phyloP scores from a whole-genome alignment of 768 basidiomycete genomes.

The Termitomyces sp. region DNA sequence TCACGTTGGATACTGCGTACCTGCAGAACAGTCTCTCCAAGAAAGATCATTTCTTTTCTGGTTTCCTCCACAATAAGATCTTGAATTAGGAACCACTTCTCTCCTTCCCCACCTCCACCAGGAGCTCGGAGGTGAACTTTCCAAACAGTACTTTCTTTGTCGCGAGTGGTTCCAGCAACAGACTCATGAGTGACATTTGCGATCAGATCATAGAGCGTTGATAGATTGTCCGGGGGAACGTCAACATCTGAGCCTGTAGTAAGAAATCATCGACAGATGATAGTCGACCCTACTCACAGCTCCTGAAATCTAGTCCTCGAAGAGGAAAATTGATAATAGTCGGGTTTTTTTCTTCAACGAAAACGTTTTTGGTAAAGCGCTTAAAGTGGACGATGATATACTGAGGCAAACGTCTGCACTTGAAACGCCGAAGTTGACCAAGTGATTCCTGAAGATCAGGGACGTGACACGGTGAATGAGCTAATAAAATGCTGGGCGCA shows the following conservation, averaged over 20 bases:
- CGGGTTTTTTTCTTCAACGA: slow-evolving; percentile 98
- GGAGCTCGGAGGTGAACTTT: slow-evolving; percentile 82
- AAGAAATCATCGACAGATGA: slow-evolving; percentile 17
- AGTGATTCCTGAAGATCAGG: slow-evolving; percentile 62
- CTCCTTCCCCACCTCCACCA: slow-evolving; percentile 71
- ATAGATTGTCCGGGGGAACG: slow-evolving; percentile 48
- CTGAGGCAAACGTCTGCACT: slow-evolving; percentile 82
- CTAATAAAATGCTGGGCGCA: slow-evolving; percentile 13
- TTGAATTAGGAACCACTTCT: slow-evolving; percentile 96
- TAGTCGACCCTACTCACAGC: slow-evolving; percentile 57
- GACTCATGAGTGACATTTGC: slow-evolving; percentile 96
- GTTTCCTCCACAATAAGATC: slow-evolving; percentile 96
- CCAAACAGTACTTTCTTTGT: slow-evolving; percentile 90
- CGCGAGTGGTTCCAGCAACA: slow-evolving; percentile 90
- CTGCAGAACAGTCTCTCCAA: slow-evolving; percentile 96
- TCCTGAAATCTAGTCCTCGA: slow-evolving; percentile 85
- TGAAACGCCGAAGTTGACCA: slow-evolving; percentile 83
- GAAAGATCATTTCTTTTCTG: slow-evolving; percentile 96
- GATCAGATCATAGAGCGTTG: slow-evolving; percentile 87
- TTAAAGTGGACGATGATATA: slow-evolving; percentile 96
- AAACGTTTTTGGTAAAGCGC: slow-evolving; percentile 92
- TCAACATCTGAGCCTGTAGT: slow-evolving; percentile 63
- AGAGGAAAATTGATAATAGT: slow-evolving; percentile 98
- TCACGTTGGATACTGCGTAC: slow-evolving; percentile 32
- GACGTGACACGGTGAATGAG: background rate